A percentile compares a stretch with the other conserved stretches of the same genome.
phyloP scores from a whole-genome alignment of 257 asterid species.

The Petunia axillaris region DNA sequence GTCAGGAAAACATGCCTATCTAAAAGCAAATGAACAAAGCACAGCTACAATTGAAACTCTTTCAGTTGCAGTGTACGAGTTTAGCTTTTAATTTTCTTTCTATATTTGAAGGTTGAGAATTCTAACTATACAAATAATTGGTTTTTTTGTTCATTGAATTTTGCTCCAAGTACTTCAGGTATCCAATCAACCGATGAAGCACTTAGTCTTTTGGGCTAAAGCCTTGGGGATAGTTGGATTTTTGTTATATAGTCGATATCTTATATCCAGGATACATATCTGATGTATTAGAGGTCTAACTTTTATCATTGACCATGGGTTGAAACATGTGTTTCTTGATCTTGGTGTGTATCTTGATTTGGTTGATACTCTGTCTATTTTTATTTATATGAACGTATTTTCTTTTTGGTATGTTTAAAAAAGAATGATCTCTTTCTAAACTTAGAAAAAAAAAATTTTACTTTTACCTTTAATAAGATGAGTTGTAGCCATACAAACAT shows the following conservation, averaged over 20 bases:
- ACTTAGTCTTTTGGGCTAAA: slow-evolving; percentile 7
- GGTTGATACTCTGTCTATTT: background rate
- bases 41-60: background rate
- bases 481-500: too few relatives aligned
- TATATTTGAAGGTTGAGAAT: background rate
- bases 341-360: background rate
- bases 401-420: too few relatives aligned
- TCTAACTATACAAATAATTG: slow-evolving; percentile 20
- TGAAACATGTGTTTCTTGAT: background rate
- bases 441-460: too few relatives aligned
- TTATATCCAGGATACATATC: background rate
- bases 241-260: background rate
- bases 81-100: background rate
- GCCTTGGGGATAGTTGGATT: background rate
- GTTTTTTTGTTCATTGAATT: background rate
- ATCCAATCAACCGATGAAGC: slow-evolving; percentile 8
- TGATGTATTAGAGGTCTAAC: background rate
- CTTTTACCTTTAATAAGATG: too few relatives aligned
- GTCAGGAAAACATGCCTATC: background rate
- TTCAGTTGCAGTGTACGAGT: background rate
- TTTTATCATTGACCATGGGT: background rate
- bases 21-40: slow-evolving; percentile 4
- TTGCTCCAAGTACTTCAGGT: background rate
- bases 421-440: too few relatives aligned
- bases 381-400: too few relatives aligned